These are phyloP conservation scores for Boehmeria nivea DNA, from an alignment of 306 rosid genomes.

Conservation along the genomic window DNA sequence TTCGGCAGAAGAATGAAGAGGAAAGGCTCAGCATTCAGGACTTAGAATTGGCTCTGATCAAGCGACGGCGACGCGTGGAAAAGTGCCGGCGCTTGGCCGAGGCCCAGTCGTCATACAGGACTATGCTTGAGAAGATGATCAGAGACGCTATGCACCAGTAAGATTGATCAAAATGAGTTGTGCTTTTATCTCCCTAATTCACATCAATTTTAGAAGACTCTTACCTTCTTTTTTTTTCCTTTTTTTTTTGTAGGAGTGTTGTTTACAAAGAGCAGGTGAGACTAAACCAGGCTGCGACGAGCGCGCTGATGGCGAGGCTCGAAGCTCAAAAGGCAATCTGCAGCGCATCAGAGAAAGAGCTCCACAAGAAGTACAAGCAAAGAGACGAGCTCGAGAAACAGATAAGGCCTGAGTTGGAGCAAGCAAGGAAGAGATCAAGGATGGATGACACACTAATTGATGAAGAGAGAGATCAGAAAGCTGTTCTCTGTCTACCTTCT, in stretches of 20 bases:
- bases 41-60: constrained; percentile 58
- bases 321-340: constrained; percentile 86
- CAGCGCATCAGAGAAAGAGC: constrained; percentile 77
- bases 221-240: neutral
- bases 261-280: constrained; percentile 93
- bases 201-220: neutral
- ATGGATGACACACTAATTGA: constrained; percentile 44
- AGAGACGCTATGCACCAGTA: constrained; percentile 98
- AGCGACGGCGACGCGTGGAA: constrained; percentile 73
- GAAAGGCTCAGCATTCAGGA: constrained; percentile 72
- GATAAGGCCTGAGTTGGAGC: constrained; percentile 69
- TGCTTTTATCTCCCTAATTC: neutral
- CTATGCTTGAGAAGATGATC: constrained; percentile 91
- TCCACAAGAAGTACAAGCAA: constrained; percentile 61
- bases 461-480: constrained; percentile 45
- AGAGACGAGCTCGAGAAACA: constrained; percentile 79
- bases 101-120: constrained; percentile 82
- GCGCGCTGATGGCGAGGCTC: constrained; percentile 91
- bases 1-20: constrained; percentile 71
- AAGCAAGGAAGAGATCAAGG: constrained; percentile 85
- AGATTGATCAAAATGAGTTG: constrained; percentile 5
- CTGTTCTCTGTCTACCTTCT: constrained; percentile 47
- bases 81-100: constrained; percentile 82
- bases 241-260: constrained; percentile 65
- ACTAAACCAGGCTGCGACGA: constrained; percentile 82